Evolutionary conservation across 2,329 filamentous ascomycete genomes (phyloP).

Genomic region (Magnaporthiopsis rhizophila): DNA sequence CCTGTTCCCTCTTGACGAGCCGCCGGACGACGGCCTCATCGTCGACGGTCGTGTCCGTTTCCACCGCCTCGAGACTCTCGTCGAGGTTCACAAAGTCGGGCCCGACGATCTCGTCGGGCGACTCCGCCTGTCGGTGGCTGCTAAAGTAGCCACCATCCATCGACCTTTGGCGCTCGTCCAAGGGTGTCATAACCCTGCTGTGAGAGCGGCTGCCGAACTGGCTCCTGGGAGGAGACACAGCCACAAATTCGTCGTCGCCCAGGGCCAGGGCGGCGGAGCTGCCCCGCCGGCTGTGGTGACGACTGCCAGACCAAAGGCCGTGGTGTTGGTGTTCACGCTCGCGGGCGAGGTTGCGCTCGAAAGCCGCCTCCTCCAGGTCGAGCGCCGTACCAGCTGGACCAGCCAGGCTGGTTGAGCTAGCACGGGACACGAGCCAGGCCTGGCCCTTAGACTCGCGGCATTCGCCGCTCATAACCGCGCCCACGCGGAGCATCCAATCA

Average conservation of each 20-base stretch:
- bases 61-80: slow-evolving; percentile 47
- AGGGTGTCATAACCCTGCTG: slow-evolving; percentile 38
- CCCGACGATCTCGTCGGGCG: slow-evolving; percentile 32
- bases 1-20: slow-evolving; percentile 41
- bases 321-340: slow-evolving; percentile 38
- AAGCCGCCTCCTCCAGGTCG: slow-evolving; percentile 38
- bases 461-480: slow-evolving; percentile 53
- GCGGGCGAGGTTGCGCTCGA: slow-evolving; percentile 42
- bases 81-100: slow-evolving; percentile 58
- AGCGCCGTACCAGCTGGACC: slow-evolving; percentile 35
- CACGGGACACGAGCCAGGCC: slow-evolving; percentile 57
- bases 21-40: slow-evolving; percentile 53
- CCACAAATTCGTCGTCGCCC: slow-evolving; percentile 27
- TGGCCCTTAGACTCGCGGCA: slow-evolving; percentile 62
- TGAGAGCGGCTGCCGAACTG: slow-evolving; percentile 38
- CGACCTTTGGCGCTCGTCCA: slow-evolving; percentile 24
- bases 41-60: slow-evolving; percentile 35
- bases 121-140: slow-evolving; percentile 19
- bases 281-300: slow-evolving; percentile 32
- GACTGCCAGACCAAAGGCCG: slow-evolving; percentile 31
- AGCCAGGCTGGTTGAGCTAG: slow-evolving; percentile 54
- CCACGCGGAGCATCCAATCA: slow-evolving; percentile 59
- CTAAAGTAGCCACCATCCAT: slow-evolving; percentile 28
- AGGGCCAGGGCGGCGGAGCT: slow-evolving; percentile 28
- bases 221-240: slow-evolving; percentile 29